Percentiles rank a stretch among this genome's conserved stretches.
phyloP scores from a whole-genome alignment of 164 flowering plant species.

The Berberis vulgaris region DNA sequence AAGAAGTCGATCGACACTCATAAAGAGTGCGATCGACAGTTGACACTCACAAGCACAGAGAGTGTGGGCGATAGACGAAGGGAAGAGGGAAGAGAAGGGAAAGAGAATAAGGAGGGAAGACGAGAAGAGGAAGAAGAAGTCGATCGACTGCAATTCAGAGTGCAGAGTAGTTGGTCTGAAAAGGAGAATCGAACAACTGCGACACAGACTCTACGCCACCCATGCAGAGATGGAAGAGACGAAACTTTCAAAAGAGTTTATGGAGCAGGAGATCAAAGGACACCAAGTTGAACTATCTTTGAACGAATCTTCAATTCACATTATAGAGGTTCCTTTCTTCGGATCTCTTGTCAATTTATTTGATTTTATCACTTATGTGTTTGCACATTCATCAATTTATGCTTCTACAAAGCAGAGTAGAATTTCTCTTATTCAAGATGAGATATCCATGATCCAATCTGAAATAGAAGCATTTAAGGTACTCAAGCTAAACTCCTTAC shows the following conservation, averaged over 20 bases:
- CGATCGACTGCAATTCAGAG: slow-evolving; percentile 22
- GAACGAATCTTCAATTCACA: slow-evolving; percentile 44
- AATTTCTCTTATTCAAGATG: slow-evolving; percentile 42
- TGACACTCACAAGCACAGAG: too few relatives aligned
- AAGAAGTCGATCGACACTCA: too few relatives aligned
- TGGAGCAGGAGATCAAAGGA: slow-evolving; percentile 66
- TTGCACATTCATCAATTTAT: background rate
- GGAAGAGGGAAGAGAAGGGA: too few relatives aligned
- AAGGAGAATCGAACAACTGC: slow-evolving; percentile 43
- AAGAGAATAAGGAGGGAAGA: too few relatives aligned
- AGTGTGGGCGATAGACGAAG: too few relatives aligned
- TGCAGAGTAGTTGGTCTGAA: slow-evolving; percentile 41
- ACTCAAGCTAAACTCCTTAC: background rate
- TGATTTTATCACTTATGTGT: background rate
- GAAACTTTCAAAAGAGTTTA: slow-evolving; percentile 40
- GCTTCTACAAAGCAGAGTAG: slow-evolving; percentile 37
- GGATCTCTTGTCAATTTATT: background rate
- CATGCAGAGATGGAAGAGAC: slow-evolving; percentile 39
- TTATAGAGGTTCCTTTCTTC: slow-evolving; percentile 40
- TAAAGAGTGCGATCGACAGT: too few relatives aligned
- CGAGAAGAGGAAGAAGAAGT: too few relatives aligned
- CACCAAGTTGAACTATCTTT: slow-evolving; percentile 51
- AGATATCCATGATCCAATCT: slow-evolving; percentile 36
- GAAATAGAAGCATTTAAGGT: slow-evolving; percentile 59
- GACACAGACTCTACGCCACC: slow-evolving; percentile 28